Evolutionary conservation across 2,329 filamentous ascomycete genomes (phyloP).

Genomic region (Hypoxylon sp.): DNA sequence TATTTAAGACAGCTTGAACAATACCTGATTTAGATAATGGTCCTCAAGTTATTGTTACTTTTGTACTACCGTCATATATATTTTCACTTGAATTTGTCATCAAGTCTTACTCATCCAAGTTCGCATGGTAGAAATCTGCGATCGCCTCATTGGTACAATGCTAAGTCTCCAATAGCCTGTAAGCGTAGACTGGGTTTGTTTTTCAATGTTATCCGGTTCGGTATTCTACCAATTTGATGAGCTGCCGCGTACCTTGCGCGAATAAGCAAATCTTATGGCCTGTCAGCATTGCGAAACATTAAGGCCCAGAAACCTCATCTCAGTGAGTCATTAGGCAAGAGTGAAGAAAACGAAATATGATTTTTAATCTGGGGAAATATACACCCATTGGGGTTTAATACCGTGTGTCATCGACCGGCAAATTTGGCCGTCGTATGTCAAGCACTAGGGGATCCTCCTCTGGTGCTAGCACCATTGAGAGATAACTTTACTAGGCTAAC

Average conservation of each 20-base stretch:
- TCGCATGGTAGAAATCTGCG: not conserved
- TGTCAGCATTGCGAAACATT: not conserved
- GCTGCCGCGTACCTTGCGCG: not conserved
- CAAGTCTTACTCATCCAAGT: not conserved
- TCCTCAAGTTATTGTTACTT: not conserved
- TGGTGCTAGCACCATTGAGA: not conserved
- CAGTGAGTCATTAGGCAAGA: not conserved
- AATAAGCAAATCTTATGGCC: not conserved
- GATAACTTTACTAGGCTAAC: not conserved
- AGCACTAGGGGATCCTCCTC: not conserved
- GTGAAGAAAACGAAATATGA: not conserved
- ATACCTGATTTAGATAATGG: constrained; percentile 1
- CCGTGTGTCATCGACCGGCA: constrained; percentile 3
- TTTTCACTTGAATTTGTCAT: not conserved
- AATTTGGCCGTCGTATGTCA: constrained; percentile 9
- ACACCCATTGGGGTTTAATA: not conserved
- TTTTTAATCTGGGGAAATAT: constrained; percentile 8
- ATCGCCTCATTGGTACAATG: not conserved
- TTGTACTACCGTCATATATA: not conserved
- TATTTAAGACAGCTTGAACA: not conserved
- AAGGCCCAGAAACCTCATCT: not conserved
- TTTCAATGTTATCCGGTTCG: not conserved
- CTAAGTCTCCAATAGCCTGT: not conserved
- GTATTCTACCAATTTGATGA: not conserved
- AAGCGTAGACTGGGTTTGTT: not conserved